A percentile compares a stretch with the other conserved stretches of the same genome.
phyloP scores from a whole-genome alignment of 345 rosid genomes.

The Turnera subulata region DNA sequence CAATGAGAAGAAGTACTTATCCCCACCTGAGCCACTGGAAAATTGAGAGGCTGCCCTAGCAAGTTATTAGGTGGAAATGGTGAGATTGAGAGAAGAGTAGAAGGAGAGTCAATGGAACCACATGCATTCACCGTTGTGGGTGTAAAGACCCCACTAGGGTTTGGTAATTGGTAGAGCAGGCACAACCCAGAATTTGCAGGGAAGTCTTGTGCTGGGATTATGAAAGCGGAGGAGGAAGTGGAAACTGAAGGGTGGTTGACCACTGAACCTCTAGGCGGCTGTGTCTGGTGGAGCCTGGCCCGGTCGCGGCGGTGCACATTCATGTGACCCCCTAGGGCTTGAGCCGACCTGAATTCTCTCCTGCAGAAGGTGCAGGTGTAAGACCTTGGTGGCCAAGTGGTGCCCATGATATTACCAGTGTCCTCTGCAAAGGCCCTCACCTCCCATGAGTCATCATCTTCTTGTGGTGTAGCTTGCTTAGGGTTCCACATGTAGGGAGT shows the following conservation, averaged over 20 bases:
- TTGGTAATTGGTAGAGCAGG: slow-evolving; percentile 63
- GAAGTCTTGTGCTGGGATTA: slow-evolving; percentile 45
- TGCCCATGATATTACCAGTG: slow-evolving; percentile 59
- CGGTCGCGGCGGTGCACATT: slow-evolving; percentile 97
- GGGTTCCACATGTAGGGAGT: slow-evolving; percentile 66
- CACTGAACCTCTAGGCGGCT: slow-evolving; percentile 11
- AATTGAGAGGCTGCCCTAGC: slow-evolving; percentile 17
- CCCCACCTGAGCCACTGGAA: background rate
- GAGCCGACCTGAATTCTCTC: slow-evolving; percentile 93
- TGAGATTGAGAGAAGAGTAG: slow-evolving; percentile 45
- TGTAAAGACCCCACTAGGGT: slow-evolving; percentile 40
- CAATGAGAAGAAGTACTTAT: slow-evolving; percentile 11
- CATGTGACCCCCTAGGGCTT: slow-evolving; percentile 99
- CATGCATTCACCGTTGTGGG: slow-evolving; percentile 17
- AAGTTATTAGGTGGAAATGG: slow-evolving; percentile 28
- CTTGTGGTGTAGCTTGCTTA: slow-evolving; percentile 28
- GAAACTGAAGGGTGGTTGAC: slow-evolving; percentile 10
- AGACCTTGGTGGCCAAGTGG: slow-evolving; percentile 97
- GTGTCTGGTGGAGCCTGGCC: slow-evolving; percentile 63
- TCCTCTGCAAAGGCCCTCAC: slow-evolving; percentile 89
- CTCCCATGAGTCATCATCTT: slow-evolving; percentile 92
- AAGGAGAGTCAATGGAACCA: slow-evolving; percentile 35
- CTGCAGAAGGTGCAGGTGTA: slow-evolving; percentile 91
- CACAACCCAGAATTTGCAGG: slow-evolving; percentile 47
- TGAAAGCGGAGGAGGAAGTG: slow-evolving; percentile 26